Base-by-base conservation (phyloP, 345 rosid genomes). In the Gossypium arboreum region DNA sequence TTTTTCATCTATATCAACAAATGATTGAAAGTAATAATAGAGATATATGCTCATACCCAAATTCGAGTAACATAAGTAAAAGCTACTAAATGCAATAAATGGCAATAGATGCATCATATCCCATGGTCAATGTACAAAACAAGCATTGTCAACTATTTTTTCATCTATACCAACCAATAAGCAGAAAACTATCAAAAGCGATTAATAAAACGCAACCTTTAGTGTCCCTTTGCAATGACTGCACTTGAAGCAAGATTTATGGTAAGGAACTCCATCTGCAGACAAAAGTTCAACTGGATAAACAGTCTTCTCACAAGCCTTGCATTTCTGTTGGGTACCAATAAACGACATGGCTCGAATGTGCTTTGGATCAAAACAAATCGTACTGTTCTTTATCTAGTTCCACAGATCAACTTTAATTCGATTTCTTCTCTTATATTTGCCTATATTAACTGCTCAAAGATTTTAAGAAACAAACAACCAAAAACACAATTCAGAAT, bases 311-410 rank as follows among this genome's bases (percentile, higher is more conserved):
- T 87, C 97, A 64, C 99, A 96, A 39, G 92, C 93, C 86, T 86
- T 93, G 87, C 99, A 96, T 85, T 93, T 96, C 87, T 92, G 90
- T 77, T 89, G 97, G 59, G 99, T 96, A 63, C 99, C 99, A 11
- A 83, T 86, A 81, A 96, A 96, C 73, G 99, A 90, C 98, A 95
- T 95, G 64, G 85, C 80, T 77, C 27, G 18, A 55, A 9, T 41
- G 39, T 45, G 72, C 52, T 69, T 78, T 60, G 67, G 79, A 75
- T 76, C 83, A 74, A 73, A 20, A 45, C 72, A 73, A 73, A 27
- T 52, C 72, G 39, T 12, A 7, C 62, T 71, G 58, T 27, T 75
- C 76, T 76, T 58, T 75, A 74, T 76, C 77, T 18, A 76, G 22
- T 61, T 77, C 61, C 39, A 69, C 68, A 61, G 47, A 62, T 61